Conservation (phyloP, 805 yeast species). For the Debaryomyces hansenii region DNA sequence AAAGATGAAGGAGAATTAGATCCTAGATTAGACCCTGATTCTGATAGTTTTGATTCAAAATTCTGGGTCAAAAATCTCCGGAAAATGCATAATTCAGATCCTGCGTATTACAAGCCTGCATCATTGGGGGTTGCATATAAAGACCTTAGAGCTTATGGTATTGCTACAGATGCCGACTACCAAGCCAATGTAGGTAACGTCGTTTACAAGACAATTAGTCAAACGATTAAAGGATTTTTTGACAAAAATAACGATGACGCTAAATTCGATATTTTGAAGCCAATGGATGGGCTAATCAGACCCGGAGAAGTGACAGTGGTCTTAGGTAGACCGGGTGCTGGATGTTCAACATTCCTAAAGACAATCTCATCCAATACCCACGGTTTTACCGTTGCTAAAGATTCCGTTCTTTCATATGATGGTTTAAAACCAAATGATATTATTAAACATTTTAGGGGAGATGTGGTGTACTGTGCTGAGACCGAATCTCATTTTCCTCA, state of each 20-base stretch:
- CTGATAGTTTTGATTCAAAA: conserved; percentile 51
- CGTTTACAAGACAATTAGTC: conserved; percentile 2
- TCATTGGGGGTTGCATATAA: conserved; percentile 56
- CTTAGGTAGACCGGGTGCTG: conserved; percentile 82
- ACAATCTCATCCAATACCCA: conserved; percentile 64
- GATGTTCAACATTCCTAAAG: conserved; percentile 67
- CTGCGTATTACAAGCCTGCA: conserved; percentile 60
- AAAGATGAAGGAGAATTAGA: conserved; percentile 15
- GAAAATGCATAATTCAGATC: conserved; percentile 47
- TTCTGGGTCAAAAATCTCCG: conserved; percentile 64
- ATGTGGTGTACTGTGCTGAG: conserved; percentile 72
- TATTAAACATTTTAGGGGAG: conserved; percentile 57
- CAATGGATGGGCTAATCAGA: conserved; percentile 62
- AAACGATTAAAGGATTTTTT: not conserved
- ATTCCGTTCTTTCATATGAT: conserved; percentile 50
- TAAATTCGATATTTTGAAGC: conserved; percentile 53
- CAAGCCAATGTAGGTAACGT: conserved; percentile 53
- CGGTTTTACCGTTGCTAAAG: conserved; percentile 52
- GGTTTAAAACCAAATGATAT: conserved; percentile 56
- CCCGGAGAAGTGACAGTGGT: conserved; percentile 72
- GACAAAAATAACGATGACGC: conserved; percentile 3
- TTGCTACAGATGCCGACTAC: conserved; percentile 48
- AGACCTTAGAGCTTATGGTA: conserved; percentile 54
- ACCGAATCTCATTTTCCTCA: conserved; percentile 71
- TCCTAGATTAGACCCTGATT: conserved; percentile 52